Base-by-base conservation (phyloP, 192 early-diverging fungal species). In the Podila epigama region DNA sequence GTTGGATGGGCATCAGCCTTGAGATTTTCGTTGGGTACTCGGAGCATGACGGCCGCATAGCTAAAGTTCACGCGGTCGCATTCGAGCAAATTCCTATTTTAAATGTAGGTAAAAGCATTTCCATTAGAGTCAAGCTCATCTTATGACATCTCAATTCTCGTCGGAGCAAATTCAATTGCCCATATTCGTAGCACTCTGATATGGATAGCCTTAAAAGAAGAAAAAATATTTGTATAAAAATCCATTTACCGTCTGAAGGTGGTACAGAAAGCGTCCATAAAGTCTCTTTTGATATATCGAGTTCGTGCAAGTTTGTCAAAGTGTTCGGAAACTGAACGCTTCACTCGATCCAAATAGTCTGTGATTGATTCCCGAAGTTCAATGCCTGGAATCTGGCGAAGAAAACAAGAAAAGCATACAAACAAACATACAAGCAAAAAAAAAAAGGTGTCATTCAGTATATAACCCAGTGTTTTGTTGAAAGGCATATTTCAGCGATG, bases 31-130 rank as follows among this genome's bases (percentile, higher is more conserved):
- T 41, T 63, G 60, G 42, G 54, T 1, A 68, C 60, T 3, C 22
- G 48, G 12, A 75, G 52, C 37, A 75, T 10, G 25, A 75, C 67
- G 3, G 72, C 58, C 2, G 72, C 65, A 13, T 50, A 62, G 3
- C 18, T 75, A 37, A 68, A 25, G 37, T 75, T 54, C 16, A 51
- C 39, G 27, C 29, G 4, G 31, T 75, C 72, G 36, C 41, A 75
- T 22, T 75, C 72, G n/a, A 75, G 25, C n/a, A 75, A 53, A n/a
- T 68, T 44, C 5, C 72, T 75, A 75, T 18, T 28, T 22, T 12
- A 16, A 22, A 62, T 7, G 12, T 13, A 35, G 31, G 16, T 10
- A 18, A 32, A 10, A 29, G 31, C 4, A 11, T 22, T 1, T 16
- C 25, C 5, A 51, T 48, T 7, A 22, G 6, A 8, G 1, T 48